phyloP scores from a whole-genome alignment of 306 rosid genomes.

The Castanopsis chinensis region DNA sequence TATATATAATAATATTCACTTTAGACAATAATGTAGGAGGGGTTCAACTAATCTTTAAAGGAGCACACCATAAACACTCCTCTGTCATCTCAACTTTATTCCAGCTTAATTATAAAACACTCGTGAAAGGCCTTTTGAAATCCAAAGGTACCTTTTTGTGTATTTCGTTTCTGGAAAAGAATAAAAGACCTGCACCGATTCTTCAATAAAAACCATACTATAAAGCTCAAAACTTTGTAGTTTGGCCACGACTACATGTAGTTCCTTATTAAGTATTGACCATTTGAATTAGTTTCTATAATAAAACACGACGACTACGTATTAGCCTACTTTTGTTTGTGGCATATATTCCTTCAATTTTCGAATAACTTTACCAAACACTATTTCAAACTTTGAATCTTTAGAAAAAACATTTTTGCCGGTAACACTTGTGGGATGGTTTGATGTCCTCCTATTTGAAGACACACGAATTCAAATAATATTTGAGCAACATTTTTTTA shows the following conservation, averaged over 20 bases:
- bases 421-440: conserved; percentile 8
- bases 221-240: background rate
- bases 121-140: background rate
- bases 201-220: background rate
- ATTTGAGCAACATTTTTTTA: conserved; percentile 12
- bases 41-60: conserved; percentile 13
- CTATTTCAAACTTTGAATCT: conserved; percentile 10
- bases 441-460: conserved; percentile 36
- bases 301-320: background rate
- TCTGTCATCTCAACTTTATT: conserved; percentile 22
- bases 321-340: too few relatives aligned
- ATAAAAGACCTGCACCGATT: background rate
- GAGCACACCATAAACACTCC: conserved; percentile 3
- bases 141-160: background rate
- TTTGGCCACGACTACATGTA: background rate
- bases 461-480: conserved; percentile 30
- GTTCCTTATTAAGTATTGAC: too few relatives aligned
- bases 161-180: background rate
- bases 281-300: background rate
- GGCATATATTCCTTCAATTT: too few relatives aligned
- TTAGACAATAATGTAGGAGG: conserved; percentile 14
- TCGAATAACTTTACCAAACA: background rate
- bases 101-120: background rate
- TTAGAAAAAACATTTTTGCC: background rate
- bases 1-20: conserved; percentile 10